Evolutionary conservation across 1,284 basidiomycete species (phyloP), one percentile per base, ranked within the genome.

Genomic region (Papiliotrema laurentii): DNA sequence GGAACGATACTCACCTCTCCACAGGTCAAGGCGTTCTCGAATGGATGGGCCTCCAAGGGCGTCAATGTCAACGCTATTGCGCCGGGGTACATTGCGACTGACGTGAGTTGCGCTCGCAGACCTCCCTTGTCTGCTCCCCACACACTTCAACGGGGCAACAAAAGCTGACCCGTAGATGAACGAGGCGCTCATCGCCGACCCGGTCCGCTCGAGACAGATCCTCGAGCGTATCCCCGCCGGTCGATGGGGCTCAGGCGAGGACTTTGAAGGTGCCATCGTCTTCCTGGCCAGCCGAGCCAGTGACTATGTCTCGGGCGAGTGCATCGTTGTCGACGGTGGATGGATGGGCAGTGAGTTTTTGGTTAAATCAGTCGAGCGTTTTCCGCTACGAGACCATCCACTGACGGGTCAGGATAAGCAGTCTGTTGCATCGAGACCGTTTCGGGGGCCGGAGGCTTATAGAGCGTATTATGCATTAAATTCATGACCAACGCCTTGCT

Each of bases 41-140:
- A 81, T 69, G 85, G 86, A 58, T 88, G 86, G 85, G 79, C 81
- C 37, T 79, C 81, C 60, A 83, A 89, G 66, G 90, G 89, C 58
- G 82, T 96, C 50, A 87, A 91, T 68, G 89, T 94, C 42, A 92
- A 93, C 69, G 65, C 80, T 43, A 90, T 97, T 59, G 86, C 86
- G 43, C 91, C 91, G 22, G 91, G 91, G 21, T 93, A 96, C 74
- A 85, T 94, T 61, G 81, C 82, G n/a, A 93, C 91, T 30, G 89
- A 93, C 66, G 89, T 89, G 82, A 86, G 71, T 74, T 36, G 24
- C 25, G n/a, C n/a, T n/a, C n/a, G n/a, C n/a, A n/a, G n/a, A n/a
- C n/a, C n/a, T n/a, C n/a, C n/a, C n/a, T n/a, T n/a, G n/a, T n/a
- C n/a, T n/a, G n/a, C n/a, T n/a, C n/a, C n/a, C n/a, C n/a, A n/a